Percentiles rank a stretch among this genome's conserved stretches.
Evolutionary conservation across 169 alveolate genomes (phyloP).

Genomic region (Plasmodium inui): DNA sequence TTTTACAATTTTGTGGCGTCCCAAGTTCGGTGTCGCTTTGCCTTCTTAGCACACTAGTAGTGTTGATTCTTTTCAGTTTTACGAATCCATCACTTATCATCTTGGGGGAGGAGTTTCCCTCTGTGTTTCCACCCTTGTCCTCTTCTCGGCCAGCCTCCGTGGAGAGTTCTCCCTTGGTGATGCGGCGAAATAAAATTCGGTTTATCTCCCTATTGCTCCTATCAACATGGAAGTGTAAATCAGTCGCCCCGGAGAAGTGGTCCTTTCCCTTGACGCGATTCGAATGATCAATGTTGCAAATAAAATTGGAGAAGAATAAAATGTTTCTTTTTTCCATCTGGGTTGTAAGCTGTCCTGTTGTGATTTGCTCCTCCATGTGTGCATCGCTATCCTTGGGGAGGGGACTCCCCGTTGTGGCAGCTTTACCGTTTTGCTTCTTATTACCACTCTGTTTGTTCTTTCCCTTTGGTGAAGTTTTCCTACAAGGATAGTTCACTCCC

Average conservation of each 20-base stretch:
- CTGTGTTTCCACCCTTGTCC: background rate
- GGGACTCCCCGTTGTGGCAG: background rate
- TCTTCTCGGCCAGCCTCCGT: background rate
- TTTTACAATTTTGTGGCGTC: background rate
- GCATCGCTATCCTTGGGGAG: background rate
- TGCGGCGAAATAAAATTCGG: background rate
- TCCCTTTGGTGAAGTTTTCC: background rate
- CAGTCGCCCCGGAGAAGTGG: conserved; percentile 24
- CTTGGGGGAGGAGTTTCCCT: background rate
- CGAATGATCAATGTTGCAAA: conserved; percentile 16
- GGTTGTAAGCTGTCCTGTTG: background rate
- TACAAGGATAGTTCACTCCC: background rate
- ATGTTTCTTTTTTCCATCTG: conserved; percentile 19
- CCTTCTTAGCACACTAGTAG: background rate
- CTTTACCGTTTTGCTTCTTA: background rate
- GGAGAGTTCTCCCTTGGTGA: background rate
- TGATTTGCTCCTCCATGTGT: background rate
- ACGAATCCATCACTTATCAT: background rate
- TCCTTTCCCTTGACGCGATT: background rate
- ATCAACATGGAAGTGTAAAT: conserved; percentile 42
- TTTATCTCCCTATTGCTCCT: conserved; percentile 15
- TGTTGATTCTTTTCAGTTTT: background rate
- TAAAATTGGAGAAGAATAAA: conserved; percentile 58
- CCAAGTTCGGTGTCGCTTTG: background rate
- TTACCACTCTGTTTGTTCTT: background rate